phyloP scores from a whole-genome alignment of 306 rosid genomes.

The Rosa rugosa region DNA sequence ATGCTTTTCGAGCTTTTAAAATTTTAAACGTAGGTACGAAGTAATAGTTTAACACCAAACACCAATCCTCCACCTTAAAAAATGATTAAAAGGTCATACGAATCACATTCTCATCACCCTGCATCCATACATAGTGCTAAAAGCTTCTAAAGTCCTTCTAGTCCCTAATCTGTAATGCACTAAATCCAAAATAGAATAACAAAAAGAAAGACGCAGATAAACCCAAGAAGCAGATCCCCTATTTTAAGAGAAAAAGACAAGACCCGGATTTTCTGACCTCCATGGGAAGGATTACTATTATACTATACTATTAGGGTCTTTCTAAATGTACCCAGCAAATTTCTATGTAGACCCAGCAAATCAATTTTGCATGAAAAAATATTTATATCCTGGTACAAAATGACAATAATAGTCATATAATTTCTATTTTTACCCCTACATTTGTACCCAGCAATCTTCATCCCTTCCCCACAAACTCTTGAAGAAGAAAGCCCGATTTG shows the following conservation, averaged over 20 bases:
- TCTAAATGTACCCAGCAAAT: too few relatives aligned
- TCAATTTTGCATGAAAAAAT: too few relatives aligned
- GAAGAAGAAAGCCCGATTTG: too few relatives aligned
- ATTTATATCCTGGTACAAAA: too few relatives aligned
- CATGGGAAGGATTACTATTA: too few relatives aligned
- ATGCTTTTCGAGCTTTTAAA: not conserved
- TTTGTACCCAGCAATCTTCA: too few relatives aligned
- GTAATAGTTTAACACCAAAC: not conserved
- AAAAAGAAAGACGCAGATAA: not conserved
- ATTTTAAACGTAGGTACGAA: not conserved
- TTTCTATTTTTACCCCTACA: too few relatives aligned
- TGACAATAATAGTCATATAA: too few relatives aligned
- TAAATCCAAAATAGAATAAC: not conserved
- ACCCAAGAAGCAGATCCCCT: slow-evolving; percentile 6
- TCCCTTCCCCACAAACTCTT: too few relatives aligned
- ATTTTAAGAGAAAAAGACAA: slow-evolving; percentile 17
- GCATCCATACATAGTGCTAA: slow-evolving; percentile 32
- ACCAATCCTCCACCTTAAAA: not conserved
- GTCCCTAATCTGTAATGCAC: not conserved
- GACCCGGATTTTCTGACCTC: slow-evolving; percentile 41
- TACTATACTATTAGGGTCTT: too few relatives aligned
- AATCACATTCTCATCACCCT: slow-evolving; percentile 10
- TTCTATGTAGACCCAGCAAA: too few relatives aligned
- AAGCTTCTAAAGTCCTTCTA: slow-evolving; percentile 5
- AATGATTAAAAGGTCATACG: not conserved